These are phyloP conservation scores for Phytophthora chlamydospora DNA, from an alignment of 352 stramenopile species.

Conservation along the genomic window DNA sequence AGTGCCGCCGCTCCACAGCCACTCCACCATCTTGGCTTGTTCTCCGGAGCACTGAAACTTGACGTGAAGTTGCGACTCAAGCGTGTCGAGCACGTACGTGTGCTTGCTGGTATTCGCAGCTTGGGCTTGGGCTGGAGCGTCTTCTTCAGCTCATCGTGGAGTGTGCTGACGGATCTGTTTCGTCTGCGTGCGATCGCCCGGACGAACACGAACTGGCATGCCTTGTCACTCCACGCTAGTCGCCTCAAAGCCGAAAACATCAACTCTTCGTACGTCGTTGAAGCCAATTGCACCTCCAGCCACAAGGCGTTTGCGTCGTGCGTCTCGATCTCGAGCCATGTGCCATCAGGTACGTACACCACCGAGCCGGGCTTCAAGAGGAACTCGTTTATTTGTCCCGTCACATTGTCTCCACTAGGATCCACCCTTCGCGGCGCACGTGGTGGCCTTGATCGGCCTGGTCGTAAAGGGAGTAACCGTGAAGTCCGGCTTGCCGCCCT, in stretches of 20 bases:
- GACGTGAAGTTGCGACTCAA: conserved; percentile 43
- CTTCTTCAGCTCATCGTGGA: conserved; percentile 28
- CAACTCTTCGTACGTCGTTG: conserved; percentile 31
- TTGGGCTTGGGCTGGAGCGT: conserved; percentile 24
- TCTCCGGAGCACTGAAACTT: conserved; percentile 57
- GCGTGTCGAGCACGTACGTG: conserved; percentile 39
- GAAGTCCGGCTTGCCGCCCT: conserved; percentile 39
- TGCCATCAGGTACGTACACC: conserved; percentile 55
- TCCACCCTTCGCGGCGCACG: conserved; percentile 27
- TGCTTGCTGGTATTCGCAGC: conserved; percentile 11
- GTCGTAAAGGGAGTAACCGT: conserved; percentile 34
- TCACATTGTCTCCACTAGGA: conserved; percentile 1
- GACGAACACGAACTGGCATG: conserved; percentile 16
- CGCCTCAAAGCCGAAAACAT: conserved; percentile 37
- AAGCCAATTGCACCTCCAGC: conserved; percentile 53
- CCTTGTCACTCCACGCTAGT: conserved; percentile 34
- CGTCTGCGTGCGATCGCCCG: conserved; percentile 8
- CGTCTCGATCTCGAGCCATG: conserved; percentile 48
- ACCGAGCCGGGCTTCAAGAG: conserved; percentile 47
- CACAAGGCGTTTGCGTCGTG: conserved; percentile 33
- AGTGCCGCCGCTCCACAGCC: conserved; percentile 37
- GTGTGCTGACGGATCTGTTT: conserved; percentile 16
- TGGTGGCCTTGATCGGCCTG: conserved; percentile 23
- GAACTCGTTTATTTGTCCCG: conserved; percentile 8
- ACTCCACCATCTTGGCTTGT: conserved; percentile 60